Percentiles rank a stretch among this genome's conserved stretches.
Evolutionary conservation across 2,329 filamentous ascomycete species (phyloP).

Genomic region (Pseudogymnoascus sp.): DNA sequence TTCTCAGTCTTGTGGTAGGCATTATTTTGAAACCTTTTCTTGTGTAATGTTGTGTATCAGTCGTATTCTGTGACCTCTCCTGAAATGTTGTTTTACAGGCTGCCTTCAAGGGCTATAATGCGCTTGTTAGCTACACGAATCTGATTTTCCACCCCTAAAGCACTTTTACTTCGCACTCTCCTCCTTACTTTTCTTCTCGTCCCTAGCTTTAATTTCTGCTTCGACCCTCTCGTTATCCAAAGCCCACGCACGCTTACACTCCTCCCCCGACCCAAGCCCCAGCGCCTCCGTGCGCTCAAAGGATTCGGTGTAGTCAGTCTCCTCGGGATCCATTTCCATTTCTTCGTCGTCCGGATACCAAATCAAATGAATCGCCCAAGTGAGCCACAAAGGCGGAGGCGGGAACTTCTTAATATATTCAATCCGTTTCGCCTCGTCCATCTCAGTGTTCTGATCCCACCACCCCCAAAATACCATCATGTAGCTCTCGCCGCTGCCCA

Average conservation of each 20-base stretch:
- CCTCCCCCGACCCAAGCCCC: background rate
- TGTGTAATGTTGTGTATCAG: background rate
- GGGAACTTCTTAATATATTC: background rate
- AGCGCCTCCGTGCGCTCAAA: background rate
- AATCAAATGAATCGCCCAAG: background rate
- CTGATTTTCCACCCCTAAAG: background rate
- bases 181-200: background rate
- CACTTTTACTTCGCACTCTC: background rate
- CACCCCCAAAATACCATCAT: background rate
- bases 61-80: background rate
- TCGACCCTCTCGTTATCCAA: background rate
- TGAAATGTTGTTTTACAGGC: no score
- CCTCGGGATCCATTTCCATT: background rate
- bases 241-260: background rate
- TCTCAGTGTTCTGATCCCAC: background rate
- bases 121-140: background rate
- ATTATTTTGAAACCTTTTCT: conserved; percentile 4
- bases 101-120: no score
- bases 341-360: background rate
- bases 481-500: background rate
- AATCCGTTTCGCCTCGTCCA: background rate
- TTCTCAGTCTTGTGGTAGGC: background rate
- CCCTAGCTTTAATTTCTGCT: background rate
- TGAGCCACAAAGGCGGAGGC: background rate
- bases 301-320: background rate